Evolutionary conservation across 2,329 filamentous ascomycete species (phyloP).

Genomic region (Curvularia verruculosa): DNA sequence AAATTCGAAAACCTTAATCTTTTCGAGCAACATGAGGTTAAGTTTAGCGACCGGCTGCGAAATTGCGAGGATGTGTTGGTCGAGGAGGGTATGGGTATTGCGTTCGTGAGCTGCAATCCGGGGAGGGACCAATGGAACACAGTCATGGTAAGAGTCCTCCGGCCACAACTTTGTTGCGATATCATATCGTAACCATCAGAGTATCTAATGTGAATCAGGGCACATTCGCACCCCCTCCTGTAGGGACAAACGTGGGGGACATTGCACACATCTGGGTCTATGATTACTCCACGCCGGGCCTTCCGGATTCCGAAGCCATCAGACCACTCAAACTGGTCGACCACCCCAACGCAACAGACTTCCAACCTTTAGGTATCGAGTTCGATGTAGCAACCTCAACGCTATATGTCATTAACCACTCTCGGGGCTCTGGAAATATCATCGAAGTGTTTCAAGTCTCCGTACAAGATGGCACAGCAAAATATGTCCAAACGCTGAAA

Average conservation of each 20-base stretch:
- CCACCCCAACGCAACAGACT: constrained; percentile 36
- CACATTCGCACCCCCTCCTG: constrained; percentile 28
- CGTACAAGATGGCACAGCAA: constrained; percentile 28
- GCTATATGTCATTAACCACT: constrained; percentile 52
- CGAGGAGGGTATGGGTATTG: constrained; percentile 45
- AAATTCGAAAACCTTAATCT: constrained; percentile 26
- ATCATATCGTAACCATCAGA: background rate
- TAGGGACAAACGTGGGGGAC: constrained; percentile 19
- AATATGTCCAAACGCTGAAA: constrained; percentile 37
- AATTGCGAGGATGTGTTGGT: constrained; percentile 55
- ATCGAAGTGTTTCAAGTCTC: constrained; percentile 45
- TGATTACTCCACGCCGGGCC: constrained; percentile 40
- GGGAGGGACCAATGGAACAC: constrained; percentile 54
- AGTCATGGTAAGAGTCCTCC: constrained; percentile 48
- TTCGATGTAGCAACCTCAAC: constrained; percentile 44
- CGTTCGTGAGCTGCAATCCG: constrained; percentile 53
- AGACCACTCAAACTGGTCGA: constrained; percentile 33
- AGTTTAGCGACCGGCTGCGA: constrained; percentile 44
- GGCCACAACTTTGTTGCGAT: background rate
- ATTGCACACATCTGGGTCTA: constrained; percentile 49
- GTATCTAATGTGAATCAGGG: constrained; percentile 28
- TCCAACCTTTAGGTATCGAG: constrained; percentile 53
- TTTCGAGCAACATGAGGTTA: constrained; percentile 40
- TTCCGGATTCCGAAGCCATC: constrained; percentile 27
- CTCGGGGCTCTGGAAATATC: constrained; percentile 34